Evolutionary conservation across 352 stramenopile species (phyloP).

Genomic region (Peronospora destructor): DNA sequence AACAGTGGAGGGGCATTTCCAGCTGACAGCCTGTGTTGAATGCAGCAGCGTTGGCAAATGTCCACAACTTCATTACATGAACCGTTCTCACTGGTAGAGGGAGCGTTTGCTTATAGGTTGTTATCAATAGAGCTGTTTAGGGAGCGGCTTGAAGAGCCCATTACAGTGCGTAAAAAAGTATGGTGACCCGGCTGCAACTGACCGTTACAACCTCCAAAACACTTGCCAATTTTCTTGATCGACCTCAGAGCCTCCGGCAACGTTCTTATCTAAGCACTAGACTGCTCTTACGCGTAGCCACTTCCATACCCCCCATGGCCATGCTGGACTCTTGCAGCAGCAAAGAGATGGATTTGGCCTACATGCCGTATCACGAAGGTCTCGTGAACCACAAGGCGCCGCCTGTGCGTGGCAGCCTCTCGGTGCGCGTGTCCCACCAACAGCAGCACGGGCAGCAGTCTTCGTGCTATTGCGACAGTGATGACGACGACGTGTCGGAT

Average conservation of each 20-base stretch:
- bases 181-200: not conserved
- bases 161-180: not conserved
- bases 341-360: slow-evolving; percentile 34
- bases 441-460: slow-evolving; percentile 23
- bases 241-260: not conserved
- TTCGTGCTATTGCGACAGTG: slow-evolving; percentile 27
- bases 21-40: slow-evolving; percentile 16
- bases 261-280: not conserved
- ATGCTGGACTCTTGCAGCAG: slow-evolving; percentile 25
- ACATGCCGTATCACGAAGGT: slow-evolving; percentile 49
- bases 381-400: slow-evolving; percentile 36
- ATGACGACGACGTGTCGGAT: slow-evolving; percentile 62
- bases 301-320: not conserved
- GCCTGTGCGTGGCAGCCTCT: slow-evolving; percentile 30
- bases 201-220: not conserved
- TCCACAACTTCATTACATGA: slow-evolving; percentile 1
- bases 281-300: not conserved
- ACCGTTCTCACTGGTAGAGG: slow-evolving; percentile 9
- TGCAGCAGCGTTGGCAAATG: slow-evolving; percentile 1
- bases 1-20: slow-evolving; percentile 15
- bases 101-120: not conserved
- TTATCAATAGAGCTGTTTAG: not conserved
- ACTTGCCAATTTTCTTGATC: slow-evolving; percentile 18
- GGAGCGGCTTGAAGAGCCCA: not conserved
- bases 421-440: slow-evolving; percentile 22